Evolutionary conservation across 192 early-diverging fungal genomes (phyloP).

Genomic region (Cladochytrium replicatum): DNA sequence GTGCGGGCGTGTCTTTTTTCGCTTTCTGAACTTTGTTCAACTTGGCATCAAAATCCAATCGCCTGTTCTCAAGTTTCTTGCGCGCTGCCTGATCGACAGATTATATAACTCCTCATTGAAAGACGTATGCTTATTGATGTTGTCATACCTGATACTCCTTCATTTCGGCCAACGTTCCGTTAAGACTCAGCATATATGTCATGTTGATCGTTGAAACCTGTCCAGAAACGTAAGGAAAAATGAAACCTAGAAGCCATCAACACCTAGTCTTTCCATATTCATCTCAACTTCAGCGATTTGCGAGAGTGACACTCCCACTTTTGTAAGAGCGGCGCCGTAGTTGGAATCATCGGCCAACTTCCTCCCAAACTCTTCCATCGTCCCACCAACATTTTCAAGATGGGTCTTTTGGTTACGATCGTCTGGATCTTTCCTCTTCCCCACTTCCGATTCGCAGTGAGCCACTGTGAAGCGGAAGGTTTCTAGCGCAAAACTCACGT

Average conservation of each 20-base stretch:
- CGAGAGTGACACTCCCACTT: conserved; percentile 20
- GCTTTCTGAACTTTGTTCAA: conserved; percentile 75
- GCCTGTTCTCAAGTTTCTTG: conserved; percentile 77
- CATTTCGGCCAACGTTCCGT: conserved; percentile 21
- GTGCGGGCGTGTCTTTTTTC: conserved; percentile 83
- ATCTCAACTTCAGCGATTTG: conserved; percentile 16
- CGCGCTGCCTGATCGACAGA: no score
- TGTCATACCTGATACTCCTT: conserved; percentile 40
- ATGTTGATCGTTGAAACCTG: no score
- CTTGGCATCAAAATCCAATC: conserved; percentile 90
- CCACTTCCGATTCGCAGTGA: no score
- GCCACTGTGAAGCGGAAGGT: no score
- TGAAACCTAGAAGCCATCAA: no score
- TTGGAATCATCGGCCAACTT: conserved; percentile 22
- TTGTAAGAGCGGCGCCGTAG: conserved; percentile 18
- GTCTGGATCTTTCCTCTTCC: conserved; percentile 60
- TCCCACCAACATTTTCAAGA: conserved; percentile 51
- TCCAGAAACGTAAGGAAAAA: no score
- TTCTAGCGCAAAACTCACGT: conserved; percentile 19
- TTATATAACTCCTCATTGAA: conserved; percentile 1
- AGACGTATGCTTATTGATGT: background rate
- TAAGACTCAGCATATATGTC: conserved; percentile 37
- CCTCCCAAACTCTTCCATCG: conserved; percentile 53
- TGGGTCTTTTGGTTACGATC: conserved; percentile 53
- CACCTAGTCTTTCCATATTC: no score